Conservation (phyloP, 257 asterid genomes). For the Coffea canephora region DNA sequence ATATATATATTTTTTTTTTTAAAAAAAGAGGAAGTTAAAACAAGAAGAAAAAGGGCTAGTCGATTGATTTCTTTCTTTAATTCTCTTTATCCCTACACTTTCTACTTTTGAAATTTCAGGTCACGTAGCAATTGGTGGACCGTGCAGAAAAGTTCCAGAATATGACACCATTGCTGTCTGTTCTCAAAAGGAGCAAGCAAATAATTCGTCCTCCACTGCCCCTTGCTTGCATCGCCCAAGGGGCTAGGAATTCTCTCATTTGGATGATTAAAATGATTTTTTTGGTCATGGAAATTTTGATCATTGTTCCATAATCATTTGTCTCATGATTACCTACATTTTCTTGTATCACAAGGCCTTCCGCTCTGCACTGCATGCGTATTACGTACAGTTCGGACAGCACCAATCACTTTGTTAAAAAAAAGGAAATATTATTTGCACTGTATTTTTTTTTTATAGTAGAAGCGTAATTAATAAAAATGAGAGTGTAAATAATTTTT, state of each 20-base stretch:
- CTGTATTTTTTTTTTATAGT: too few species aligned
- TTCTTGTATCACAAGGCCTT: too few species aligned
- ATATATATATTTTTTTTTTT: too few species aligned
- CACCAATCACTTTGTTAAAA: background rate
- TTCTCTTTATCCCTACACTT: background rate
- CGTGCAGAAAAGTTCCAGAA: slow-evolving; percentile 5
- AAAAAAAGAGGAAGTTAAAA: too few species aligned
- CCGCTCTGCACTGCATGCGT: too few species aligned
- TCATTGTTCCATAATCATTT: too few species aligned
- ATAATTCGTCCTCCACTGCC: background rate
- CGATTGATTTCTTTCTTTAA: background rate
- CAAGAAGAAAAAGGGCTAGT: too few species aligned
- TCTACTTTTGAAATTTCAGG: background rate
- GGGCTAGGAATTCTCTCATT: background rate
- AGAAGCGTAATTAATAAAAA: too few species aligned
- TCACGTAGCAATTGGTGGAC: slow-evolving; percentile 5
- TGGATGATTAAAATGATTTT: background rate
- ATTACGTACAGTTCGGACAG: too few species aligned
- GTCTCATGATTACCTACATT: background rate
- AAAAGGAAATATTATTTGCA: too few species aligned
- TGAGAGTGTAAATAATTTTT: background rate
- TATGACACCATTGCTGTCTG: background rate
- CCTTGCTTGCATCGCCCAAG: background rate
- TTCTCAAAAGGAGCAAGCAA: background rate
- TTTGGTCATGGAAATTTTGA: background rate